Evolutionary conservation across 768 basidiomycete genomes (phyloP).

Genomic region (Phlegmacium glaucopus): DNA sequence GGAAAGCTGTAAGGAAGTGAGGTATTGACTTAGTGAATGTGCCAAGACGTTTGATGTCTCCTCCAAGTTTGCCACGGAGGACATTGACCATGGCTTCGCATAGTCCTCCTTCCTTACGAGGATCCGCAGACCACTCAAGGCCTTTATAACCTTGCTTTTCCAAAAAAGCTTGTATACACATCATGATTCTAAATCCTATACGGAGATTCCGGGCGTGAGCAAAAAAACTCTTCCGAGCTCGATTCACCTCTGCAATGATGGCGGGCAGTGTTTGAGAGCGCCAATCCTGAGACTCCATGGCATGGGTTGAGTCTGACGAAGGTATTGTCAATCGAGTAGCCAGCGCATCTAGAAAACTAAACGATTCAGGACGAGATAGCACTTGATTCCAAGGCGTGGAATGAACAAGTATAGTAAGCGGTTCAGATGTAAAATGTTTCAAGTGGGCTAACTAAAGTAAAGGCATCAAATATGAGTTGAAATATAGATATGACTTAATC

Average conservation of each 20-base stretch:
- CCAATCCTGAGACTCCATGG: constrained; percentile 17
- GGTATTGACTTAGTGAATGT: constrained; percentile 37
- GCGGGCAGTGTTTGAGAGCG: constrained; percentile 20
- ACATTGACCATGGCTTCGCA: constrained; percentile 42
- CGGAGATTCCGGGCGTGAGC: constrained; percentile 25
- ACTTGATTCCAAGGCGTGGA: constrained; percentile 19
- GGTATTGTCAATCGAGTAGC: constrained; percentile 1
- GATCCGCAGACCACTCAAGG: constrained; percentile 25
- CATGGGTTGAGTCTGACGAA: not conserved
- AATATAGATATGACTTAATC: not conserved
- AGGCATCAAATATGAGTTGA: not conserved
- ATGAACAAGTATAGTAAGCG: constrained; percentile 43
- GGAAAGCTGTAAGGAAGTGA: not conserved
- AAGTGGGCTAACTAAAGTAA: constrained; percentile 52
- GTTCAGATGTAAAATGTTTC: constrained; percentile 65
- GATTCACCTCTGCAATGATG: constrained; percentile 32
- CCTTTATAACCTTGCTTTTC: constrained; percentile 39
- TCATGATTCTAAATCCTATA: constrained; percentile 46
- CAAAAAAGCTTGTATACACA: constrained; percentile 42
- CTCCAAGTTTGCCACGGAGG: constrained; percentile 40
- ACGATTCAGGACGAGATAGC: constrained; percentile 9
- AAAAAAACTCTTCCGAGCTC: constrained; percentile 28
- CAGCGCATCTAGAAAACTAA: constrained; percentile 15
- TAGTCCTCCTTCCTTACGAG: constrained; percentile 17
- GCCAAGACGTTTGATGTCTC: constrained; percentile 42